These are phyloP conservation scores for Lathyrus tuberosus DNA, from an alignment of 306 rosid species.

Conservation along the genomic window DNA sequence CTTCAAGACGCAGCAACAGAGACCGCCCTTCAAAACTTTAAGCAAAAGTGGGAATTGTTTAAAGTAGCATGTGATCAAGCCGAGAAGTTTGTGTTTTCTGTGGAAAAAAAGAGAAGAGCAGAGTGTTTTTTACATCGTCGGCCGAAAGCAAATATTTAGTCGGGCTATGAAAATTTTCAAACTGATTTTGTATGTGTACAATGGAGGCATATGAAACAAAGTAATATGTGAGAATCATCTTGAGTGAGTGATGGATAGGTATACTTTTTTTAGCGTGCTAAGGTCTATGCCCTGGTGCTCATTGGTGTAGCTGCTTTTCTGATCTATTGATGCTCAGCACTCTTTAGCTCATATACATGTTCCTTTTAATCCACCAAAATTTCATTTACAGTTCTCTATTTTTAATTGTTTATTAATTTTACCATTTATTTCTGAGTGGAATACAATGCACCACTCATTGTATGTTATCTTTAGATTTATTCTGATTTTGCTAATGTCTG, in stretches of 20 bases:
- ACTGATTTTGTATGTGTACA: background rate
- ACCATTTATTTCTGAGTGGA: no score
- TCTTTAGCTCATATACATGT: background rate
- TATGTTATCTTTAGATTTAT: background rate
- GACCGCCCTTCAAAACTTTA: slow-evolving; percentile 66
- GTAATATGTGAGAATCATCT: background rate
- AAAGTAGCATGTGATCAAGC: slow-evolving; percentile 78
- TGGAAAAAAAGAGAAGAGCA: slow-evolving; percentile 75
- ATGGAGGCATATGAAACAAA: background rate
- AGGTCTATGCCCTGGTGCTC: background rate
- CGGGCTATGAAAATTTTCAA: background rate
- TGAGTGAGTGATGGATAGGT: background rate
- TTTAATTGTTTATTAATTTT: no score
- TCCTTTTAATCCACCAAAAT: no score
- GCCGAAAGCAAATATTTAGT: no score
- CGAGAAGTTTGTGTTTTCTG: slow-evolving; percentile 76
- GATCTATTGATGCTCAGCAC: background rate
- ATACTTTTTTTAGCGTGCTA: background rate
- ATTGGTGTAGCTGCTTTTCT: background rate
- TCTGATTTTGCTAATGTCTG: background rate
- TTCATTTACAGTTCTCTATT: no score
- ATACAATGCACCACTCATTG: background rate
- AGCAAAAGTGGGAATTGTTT: slow-evolving; percentile 78
- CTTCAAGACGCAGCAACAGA: slow-evolving; percentile 61
- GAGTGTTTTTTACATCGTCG: slow-evolving; percentile 65